These are phyloP conservation scores for Trifolium dubium DNA, from an alignment of 306 rosid genomes.

Conservation along the genomic window DNA sequence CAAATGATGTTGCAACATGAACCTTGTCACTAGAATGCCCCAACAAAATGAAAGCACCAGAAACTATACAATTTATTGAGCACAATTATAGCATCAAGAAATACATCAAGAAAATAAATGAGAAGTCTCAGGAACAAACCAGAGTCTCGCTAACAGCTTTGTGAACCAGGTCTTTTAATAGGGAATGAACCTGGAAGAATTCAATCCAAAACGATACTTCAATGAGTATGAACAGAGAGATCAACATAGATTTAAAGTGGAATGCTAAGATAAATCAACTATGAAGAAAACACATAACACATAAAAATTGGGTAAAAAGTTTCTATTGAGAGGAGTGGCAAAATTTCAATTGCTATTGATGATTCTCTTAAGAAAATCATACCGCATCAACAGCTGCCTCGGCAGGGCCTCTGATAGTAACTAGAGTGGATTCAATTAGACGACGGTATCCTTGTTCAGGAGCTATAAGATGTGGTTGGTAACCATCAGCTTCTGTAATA, in stretches of 20 bases:
- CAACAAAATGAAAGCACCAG: constrained; percentile 6
- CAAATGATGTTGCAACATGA: constrained; percentile 1
- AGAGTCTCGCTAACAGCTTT: constrained; percentile 81
- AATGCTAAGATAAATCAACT: constrained; percentile 7
- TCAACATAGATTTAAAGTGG: constrained; percentile 1
- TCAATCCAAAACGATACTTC: constrained; percentile 36
- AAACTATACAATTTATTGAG: background rate
- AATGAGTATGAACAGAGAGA: constrained; percentile 30
- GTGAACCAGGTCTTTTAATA: constrained; percentile 89
- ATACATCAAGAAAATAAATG: constrained; percentile 28
- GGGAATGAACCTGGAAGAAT: constrained; percentile 70
- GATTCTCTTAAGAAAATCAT: constrained; percentile 40
- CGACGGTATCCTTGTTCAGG: constrained; percentile 98
- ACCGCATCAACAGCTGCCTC: constrained; percentile 97
- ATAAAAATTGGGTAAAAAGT: background rate
- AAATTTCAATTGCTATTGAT: constrained; percentile 10
- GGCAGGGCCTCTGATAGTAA: constrained; percentile 91
- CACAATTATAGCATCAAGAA: constrained; percentile 20
- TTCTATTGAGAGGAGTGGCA: background rate
- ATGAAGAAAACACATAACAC: constrained; percentile 13
- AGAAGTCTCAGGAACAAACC: constrained; percentile 54
- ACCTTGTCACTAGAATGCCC: constrained; percentile 13
- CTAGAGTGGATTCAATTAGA: constrained; percentile 79
- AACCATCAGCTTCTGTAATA: constrained; percentile 96
- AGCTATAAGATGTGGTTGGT: constrained; percentile 97